Base-by-base conservation (phyloP, 768 basidiomycete species). In the Trametes villosa region DNA sequence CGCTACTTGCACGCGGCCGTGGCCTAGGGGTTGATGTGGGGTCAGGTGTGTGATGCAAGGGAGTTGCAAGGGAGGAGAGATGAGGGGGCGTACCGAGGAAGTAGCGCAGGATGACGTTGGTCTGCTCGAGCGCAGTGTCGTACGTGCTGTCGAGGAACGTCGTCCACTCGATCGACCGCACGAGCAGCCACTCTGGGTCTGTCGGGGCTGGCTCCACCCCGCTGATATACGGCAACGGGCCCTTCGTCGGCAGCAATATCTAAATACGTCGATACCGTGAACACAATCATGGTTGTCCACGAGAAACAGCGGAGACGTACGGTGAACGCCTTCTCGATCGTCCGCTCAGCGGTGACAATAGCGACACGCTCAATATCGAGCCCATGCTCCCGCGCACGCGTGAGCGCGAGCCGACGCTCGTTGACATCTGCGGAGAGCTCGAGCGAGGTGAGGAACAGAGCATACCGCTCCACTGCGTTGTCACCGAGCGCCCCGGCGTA, bases 131-230 rank as follows among this genome's bases (percentile, higher is more conserved):
- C 0, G 95, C 96, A 7, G 87, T 87, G 12, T 80, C 76, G 63
- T 88, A 86, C 1, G 96, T 98, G 6, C 81, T 76, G 31, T 86
- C 83, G 65, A 82, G 78, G 71, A 91, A 91, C 0, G 86, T 89
- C 52, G 96, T 91, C 96, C 96, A 99, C 68, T 98, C 96, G 49
- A 98, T 88, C 0, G 92, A 91, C 20, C 95, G 85, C 30, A 96
- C 80, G 9, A 98, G 78, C 48, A 91, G 71, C 62, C 75, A 68
- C 69, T 94, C 90, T 0, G 75, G 73, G 17, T 86, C 84, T 1
- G 79, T 83, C 0, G 88, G 79, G 0, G 81, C 78, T 11, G 79
- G 78, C 63, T 87, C 88, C 41, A 83, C 66, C 2, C 78, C 75
- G 47, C 86, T 81, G n/a, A 87, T 77, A 0, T 83, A 84, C 0